Evolutionary conservation across 2,329 filamentous ascomycete species (phyloP), one percentile per base, ranked within the genome.

Genomic region (Penicillium sp.): DNA sequence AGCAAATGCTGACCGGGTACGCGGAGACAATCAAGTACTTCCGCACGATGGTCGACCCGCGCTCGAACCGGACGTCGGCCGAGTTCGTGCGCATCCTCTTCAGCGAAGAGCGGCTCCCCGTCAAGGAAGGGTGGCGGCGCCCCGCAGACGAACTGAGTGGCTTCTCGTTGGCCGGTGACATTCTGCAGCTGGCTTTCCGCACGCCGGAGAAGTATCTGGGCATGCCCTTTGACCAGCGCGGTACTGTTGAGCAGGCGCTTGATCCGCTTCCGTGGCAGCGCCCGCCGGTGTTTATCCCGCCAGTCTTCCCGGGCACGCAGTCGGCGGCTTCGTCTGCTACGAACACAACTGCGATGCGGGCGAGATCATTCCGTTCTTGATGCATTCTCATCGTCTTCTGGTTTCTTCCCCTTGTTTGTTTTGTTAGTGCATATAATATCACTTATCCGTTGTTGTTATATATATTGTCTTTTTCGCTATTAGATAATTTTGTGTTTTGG

Each of bases 21-120:
- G 54, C 44, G 29, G 54, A 56, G 54, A 56, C 54, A 3, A 56
- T 56, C 44, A 56, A 56, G 19, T 56, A 56, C 44, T 56, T 56
- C 54, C 54, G 54, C n/a, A 56, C 54, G 2, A 56, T 56, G 54
- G 54, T 56, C 7, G 54, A 56, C 29, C 54, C 54, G 4, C 54
- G 54, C 26, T 56, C 54, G 4, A 56, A 56, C 30, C 38, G 41
- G 26, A 56, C 54, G 0, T 56, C 54, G 13, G 44, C 54, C 8
- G 54, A 56, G 44, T 56, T 56, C 30, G 54, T 56, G 30, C 30
- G 23, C 44, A 56, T 56, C 11, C 26, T 56, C 26, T 56, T 56
- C 54, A 21, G 26, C 15, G 54, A 56, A n/a, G 54, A 56, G 45
- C 54, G 54, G 3, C 54, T 56, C n/a, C 54, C 54, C 17, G 54